These are phyloP conservation scores for Bacidia rubella DNA, from an alignment of 495 filamentous ascomycete species.

Conservation along the genomic window DNA sequence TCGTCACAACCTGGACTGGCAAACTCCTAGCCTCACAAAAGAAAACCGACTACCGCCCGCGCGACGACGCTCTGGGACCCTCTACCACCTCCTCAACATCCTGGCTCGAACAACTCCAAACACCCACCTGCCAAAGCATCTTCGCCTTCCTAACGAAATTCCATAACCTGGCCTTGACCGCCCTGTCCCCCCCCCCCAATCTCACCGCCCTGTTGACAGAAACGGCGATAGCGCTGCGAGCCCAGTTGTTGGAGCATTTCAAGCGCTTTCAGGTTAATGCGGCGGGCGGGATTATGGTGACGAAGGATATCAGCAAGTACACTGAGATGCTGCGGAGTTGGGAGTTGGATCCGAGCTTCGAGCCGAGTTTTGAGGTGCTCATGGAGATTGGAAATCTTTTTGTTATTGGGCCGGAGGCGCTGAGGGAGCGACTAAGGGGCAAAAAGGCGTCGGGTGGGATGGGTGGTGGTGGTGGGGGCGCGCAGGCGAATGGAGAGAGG, in stretches of 20 bases:
- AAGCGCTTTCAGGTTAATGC: constrained; percentile 86
- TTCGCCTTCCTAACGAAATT: constrained; percentile 60
- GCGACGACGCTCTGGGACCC: constrained; percentile 53
- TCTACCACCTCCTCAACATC: constrained; percentile 5
- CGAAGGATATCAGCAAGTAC: constrained; percentile 90
- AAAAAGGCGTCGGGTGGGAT: constrained; percentile 15
- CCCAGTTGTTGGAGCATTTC: constrained; percentile 77
- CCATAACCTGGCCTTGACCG: constrained; percentile 43
- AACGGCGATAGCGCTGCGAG: constrained; percentile 64
- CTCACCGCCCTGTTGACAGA: constrained; percentile 68
- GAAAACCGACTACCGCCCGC: constrained; percentile 84
- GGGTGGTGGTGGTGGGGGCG: constrained; percentile 18
- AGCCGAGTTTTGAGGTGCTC: constrained; percentile 67
- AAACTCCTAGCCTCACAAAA: constrained; percentile 69
- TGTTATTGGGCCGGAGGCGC: constrained; percentile 80
- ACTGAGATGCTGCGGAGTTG: constrained; percentile 67
- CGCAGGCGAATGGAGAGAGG: constrained; percentile 28
- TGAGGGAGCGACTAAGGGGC: constrained; percentile 63
- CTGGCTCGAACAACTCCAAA: constrained; percentile 71
- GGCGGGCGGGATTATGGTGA: constrained; percentile 85
- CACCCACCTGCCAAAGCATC: constrained; percentile 67
- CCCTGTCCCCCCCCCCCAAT: constrained; percentile 66
- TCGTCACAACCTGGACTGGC: constrained; percentile 61
- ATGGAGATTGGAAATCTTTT: constrained; percentile 94
- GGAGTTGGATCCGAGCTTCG: constrained; percentile 48